Evolutionary conservation across 129 eudicot genomes (phyloP).

Genomic region (Cynara cardunculus): DNA sequence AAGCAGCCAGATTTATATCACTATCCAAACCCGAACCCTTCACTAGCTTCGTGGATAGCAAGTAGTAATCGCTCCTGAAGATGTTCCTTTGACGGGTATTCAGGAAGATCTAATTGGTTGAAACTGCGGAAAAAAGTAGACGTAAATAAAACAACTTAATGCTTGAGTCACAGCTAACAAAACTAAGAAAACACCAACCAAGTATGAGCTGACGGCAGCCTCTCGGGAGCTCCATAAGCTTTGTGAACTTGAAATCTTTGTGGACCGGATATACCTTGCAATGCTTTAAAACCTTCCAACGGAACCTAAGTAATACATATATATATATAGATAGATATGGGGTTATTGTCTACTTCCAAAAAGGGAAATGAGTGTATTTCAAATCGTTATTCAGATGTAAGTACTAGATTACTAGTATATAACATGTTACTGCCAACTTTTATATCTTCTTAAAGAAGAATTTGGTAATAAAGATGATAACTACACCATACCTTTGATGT

Average conservation of each 20-base stretch:
- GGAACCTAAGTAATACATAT: constrained; percentile 53
- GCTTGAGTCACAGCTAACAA: background rate
- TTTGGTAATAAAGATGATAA: background rate
- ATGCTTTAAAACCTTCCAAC: constrained; percentile 91
- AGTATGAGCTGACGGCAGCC: constrained; percentile 98
- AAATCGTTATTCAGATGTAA: too few relatives aligned
- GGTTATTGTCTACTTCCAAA: too few relatives aligned
- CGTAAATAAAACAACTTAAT: background rate
- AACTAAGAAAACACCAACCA: constrained; percentile 48
- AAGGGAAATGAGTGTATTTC: too few relatives aligned
- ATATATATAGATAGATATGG: too few relatives aligned
- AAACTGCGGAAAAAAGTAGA: constrained; percentile 41
- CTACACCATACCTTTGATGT: constrained; percentile 77
- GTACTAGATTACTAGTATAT: background rate
- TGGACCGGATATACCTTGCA: constrained; percentile 99
- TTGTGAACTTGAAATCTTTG: constrained; percentile 97
- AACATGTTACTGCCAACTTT: background rate
- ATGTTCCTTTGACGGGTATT: constrained; percentile 88
- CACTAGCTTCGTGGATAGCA: constrained; percentile 99
- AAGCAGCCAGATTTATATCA: background rate
- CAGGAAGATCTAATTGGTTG: constrained; percentile 96
- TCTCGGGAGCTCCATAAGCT: constrained; percentile 97
- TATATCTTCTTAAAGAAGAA: background rate
- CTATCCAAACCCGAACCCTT: constrained; percentile 96
- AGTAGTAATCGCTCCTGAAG: constrained; percentile 87